Evolutionary conservation across 2,329 filamentous ascomycete genomes (phyloP), one percentile per base, ranked within the genome.

Genomic region (Mycosphaerella sp.): DNA sequence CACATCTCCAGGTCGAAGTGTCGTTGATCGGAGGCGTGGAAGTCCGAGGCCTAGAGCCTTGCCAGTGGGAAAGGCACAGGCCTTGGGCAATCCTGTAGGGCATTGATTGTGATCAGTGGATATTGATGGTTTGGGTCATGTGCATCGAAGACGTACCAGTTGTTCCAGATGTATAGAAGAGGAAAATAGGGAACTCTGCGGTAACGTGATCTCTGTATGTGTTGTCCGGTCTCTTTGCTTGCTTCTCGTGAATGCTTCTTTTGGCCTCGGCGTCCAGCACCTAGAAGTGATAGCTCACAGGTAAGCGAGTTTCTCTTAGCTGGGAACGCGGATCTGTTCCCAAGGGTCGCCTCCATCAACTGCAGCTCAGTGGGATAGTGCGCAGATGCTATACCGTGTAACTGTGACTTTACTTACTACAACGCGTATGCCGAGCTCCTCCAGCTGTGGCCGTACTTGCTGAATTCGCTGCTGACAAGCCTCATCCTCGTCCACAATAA

Each of bases 151-250:
- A 32, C 13, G 8, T 32, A 2, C 86, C 86, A 0, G 86, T 89
- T 0, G 86, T 89, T 32, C 86, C 86, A 55, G 82, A 84, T 5
- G 86, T 90, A 65, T 88, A 89, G 59, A 89, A 81, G 18, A 89
- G 66, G 27, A 77, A 80, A 58, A 81, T 75, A 0, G 85, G 80
- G 57, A 75, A 81, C 12, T 71, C 67, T 0, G 72, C 73, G 41
- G 71, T 70, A 1, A 85, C 72, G 3, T 68, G 70, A 4, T 71
- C 70, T 39, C 84, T 75, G 50, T 81, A 74, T 27, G 75, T 71
- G 55, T 85, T 77, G 0, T 73, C 74, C 0, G 81, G 79, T 44
- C 78, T 70, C 39, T 74, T 71, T 0, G 75, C 71, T 16, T 76
- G 73, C 40, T 74, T 68, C 1, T 70, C 68, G 17, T 71, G 67